Evolutionary conservation across 257 asterid species (phyloP).

Genomic region (Solanum piurae): DNA sequence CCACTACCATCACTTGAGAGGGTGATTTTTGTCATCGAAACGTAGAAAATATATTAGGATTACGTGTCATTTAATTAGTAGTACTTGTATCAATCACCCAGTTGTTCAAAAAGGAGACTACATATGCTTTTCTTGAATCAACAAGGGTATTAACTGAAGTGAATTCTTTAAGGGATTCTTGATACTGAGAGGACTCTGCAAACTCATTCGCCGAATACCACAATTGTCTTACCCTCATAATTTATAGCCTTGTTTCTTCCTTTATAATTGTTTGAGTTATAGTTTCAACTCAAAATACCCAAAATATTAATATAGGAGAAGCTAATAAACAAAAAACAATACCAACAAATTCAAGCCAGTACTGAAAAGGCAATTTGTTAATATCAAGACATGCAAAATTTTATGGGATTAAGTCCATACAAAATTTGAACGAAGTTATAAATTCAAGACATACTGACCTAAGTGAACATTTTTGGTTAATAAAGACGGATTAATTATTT

Average conservation of each 20-base stretch:
- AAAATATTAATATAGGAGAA: neutral
- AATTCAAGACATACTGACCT: neutral
- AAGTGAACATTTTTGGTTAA: neutral
- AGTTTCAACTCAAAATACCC: neutral
- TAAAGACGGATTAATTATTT: neutral
- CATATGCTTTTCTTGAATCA: neutral
- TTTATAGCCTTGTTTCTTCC: too few relatives aligned
- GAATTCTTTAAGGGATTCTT: neutral
- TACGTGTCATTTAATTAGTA: neutral
- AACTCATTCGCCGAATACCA: neutral
- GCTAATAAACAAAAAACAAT: neutral
- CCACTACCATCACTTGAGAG: neutral
- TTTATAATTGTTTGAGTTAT: too few relatives aligned
- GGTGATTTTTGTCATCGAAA: neutral
- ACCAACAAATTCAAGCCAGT: too few relatives aligned
- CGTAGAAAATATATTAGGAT: neutral
- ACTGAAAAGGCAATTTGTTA: too few relatives aligned
- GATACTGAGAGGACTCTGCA: neutral
- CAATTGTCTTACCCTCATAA: too few relatives aligned
- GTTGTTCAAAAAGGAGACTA: neutral
- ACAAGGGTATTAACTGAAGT: neutral
- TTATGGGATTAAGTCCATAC: neutral
- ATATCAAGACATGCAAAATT: too few relatives aligned
- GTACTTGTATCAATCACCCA: neutral
- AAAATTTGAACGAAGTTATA: too few relatives aligned